Evolutionary conservation across 169 alveolate species (phyloP), one percentile per base, ranked within the genome.

Genomic region (Plasmodium knowlesi): DNA sequence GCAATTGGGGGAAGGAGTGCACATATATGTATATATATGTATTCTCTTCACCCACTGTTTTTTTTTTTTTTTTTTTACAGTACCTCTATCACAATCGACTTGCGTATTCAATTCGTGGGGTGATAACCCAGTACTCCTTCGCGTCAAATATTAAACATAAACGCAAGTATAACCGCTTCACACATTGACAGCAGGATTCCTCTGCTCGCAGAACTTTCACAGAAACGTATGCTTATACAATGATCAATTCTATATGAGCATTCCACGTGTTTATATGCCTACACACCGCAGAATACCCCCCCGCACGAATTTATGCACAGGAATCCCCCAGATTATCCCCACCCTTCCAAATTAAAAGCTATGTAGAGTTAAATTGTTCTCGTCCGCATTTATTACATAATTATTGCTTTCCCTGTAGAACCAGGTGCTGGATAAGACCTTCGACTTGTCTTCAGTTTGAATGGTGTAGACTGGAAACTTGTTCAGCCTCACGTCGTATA

Each of bases 401-500:
- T 73, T 73, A 8, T 83, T 72, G 14, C 43, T 70, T 39, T 79
- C 54, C 37, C 61, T 78, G 72, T 89, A 89, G 81, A 78, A 78
- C 94, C 94, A 89, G 12, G 90, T 89, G n/a, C 78, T 34, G 39
- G 94, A 78, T 16, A 89, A 76, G 43, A 79, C 54, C 81, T 89
- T 89, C 72, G 74, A 54, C 46, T 89, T 78, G 0, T 89, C 82
- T 79, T 89, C 83, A 89, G 25, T 89, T 50, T 89, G 76, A 61
- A 89, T 79, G 4, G 94, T 80, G 46, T 89, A 89, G 10, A 89
- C 89, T 28, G 94, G 94, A 22, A 61, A 89, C 30, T 79, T 89
- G 53, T 89, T 89, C 72, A 89, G 71, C 46, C 94, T 78, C 43
- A 89, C 32, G 43, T 89, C 94, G 46, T 78, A 89, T 89, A 89